A percentile compares a stretch with the other conserved stretches of the same genome.
Evolutionary conservation across 768 basidiomycete genomes (phyloP).

Genomic region (Auriscalpium vulgare): DNA sequence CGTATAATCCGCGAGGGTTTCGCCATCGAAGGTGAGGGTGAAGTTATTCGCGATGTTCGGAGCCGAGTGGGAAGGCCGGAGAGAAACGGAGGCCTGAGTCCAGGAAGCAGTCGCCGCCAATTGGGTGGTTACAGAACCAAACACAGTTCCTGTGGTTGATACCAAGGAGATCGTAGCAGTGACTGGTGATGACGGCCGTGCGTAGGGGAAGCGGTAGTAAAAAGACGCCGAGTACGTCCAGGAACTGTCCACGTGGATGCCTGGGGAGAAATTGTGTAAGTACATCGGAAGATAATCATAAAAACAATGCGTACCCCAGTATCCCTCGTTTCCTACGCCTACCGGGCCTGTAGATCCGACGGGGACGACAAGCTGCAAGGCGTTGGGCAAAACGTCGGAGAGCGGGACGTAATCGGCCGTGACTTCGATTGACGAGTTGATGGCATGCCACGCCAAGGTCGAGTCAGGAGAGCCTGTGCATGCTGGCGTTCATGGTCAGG

Average conservation of each 20-base stretch:
- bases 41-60: constrained; percentile 42
- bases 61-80: constrained; percentile 36
- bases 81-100: constrained; percentile 35
- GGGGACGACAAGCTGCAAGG: constrained; percentile 43
- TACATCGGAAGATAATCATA: neutral
- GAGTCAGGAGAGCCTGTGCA: constrained; percentile 13
- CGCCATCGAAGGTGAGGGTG: constrained; percentile 28
- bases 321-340: constrained; percentile 54
- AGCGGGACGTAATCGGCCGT: constrained; percentile 43
- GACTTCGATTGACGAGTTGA: constrained; percentile 39
- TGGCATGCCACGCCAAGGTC: constrained; percentile 42
- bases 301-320: constrained; percentile 32
- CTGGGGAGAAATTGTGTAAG: constrained; percentile 22
- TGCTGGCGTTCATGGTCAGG: neutral
- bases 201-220: constrained; percentile 44
- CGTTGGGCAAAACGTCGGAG: constrained; percentile 54
- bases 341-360: constrained; percentile 29
- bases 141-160: constrained; percentile 32
- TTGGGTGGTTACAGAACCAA: constrained; percentile 33
- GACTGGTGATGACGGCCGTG: constrained; percentile 31
- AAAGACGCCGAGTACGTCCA: constrained; percentile 55
- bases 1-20: constrained; percentile 11
- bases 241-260: constrained; percentile 45
- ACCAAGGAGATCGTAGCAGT: constrained; percentile 38
- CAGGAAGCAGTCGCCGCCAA: constrained; percentile 39